A percentile compares a stretch with the other conserved stretches of the same genome.
phyloP scores from a whole-genome alignment of 2,329 filamentous ascomycete species.

The Gnomoniopsis sp. region DNA sequence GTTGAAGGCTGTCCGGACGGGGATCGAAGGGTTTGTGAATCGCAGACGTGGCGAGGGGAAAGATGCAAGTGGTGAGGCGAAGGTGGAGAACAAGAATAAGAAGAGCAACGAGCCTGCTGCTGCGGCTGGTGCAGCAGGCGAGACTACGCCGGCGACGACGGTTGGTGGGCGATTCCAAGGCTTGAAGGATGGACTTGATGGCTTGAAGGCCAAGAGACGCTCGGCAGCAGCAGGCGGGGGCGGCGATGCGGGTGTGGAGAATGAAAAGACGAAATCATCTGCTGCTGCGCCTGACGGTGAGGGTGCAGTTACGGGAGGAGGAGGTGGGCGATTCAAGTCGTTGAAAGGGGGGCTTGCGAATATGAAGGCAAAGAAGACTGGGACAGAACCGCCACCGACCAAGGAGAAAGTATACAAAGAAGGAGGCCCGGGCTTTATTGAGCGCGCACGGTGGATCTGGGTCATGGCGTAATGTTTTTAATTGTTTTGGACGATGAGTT shows the following conservation, averaged over 20 bases:
- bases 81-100: background rate
- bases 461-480: slow-evolving; percentile 5
- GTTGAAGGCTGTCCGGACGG: slow-evolving; percentile 2
- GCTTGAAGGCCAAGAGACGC: slow-evolving; percentile 5
- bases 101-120: background rate
- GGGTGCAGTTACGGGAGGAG: background rate
- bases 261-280: background rate
- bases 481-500: too few species aligned
- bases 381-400: background rate
- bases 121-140: background rate
- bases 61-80: background rate
- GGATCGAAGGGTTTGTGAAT: background rate
- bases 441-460: slow-evolving; percentile 7
- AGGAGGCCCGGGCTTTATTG: slow-evolving; percentile 2
- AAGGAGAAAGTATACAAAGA: background rate
- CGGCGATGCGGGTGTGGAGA: background rate
- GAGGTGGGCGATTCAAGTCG: background rate
- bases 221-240: background rate
- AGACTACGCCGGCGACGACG: background rate
- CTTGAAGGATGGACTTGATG: slow-evolving; percentile 1
- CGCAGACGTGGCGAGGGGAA: background rate
- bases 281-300: background rate
- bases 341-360: background rate
- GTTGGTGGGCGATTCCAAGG: slow-evolving; percentile 1
- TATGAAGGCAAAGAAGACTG: background rate